Evolutionary conservation across 805 yeast species (phyloP), one percentile per base, ranked within the genome.

Genomic region (Martiniozyma abietophila): DNA sequence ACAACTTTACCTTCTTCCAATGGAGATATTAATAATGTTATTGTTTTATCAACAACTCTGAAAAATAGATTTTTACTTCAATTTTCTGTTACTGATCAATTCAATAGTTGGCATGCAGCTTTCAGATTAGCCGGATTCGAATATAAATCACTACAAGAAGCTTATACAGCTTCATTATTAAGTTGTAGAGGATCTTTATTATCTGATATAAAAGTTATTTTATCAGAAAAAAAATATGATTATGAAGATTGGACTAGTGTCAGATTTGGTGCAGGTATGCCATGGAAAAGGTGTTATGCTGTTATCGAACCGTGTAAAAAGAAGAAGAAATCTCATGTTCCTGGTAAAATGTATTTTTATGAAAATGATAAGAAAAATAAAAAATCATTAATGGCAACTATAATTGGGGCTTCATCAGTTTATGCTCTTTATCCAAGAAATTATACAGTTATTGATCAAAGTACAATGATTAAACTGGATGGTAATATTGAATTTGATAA

Each of bases 231-330:
- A 14, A 79, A 89, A 50, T 82, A 76, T 53, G 74, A 73, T 39
- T 92, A 85, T 51, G 95, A 84, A 56, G 96, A 88, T 49, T 89
- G 96, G 96, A 86, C 81, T 27, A 72, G 86, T 53, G 94, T 92
- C 12, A 68, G 97, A 44, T 92, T 89, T 56, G 97, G 98, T 14
- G 73, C 92, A 8, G 98, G 98, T 17, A 84, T 85, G 94, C 95
- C 96, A 2, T 92, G 96, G 96, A 82, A 79, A 51, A 70, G 94
- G 39, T 89, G 96, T 51, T 92, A 73, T 62, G 89, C 95, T 3
- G 95, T 88, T 8, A 71, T 89, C 37, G 82, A 81, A 45, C 88
- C 88, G 45, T 62, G 86, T 47, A 44, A 62, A 25, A 51, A 67
- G 48, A 76, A 56, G 43, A 59, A 56, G 42, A 53, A 71, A 59